Percentiles rank a stretch among this genome's conserved stretches.
Conservation (phyloP, 1,284 basidiomycete genomes). For the Microbotryum lychnidis-dioicae region DNA sequence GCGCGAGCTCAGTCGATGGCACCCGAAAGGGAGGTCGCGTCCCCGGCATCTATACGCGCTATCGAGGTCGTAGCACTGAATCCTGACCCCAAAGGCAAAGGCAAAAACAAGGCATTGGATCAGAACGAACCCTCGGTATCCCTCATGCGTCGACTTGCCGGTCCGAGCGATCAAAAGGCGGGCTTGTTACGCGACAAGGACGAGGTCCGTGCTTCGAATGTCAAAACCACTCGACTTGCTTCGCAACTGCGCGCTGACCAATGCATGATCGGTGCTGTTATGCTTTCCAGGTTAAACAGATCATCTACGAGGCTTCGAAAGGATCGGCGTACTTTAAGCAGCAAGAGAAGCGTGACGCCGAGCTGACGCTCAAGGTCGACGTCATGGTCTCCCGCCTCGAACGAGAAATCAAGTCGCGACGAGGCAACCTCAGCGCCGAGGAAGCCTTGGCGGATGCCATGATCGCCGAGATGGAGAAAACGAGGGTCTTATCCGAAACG, state of each 20-base stretch:
- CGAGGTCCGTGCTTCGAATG: constrained; percentile 3
- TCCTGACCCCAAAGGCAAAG: too few species aligned
- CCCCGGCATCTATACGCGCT: too few species aligned
- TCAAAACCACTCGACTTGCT: neutral
- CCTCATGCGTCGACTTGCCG: constrained; percentile 25
- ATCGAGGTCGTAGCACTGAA: too few species aligned
- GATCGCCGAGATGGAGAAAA: constrained; percentile 57
- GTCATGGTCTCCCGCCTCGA: constrained; percentile 7
- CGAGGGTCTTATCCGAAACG: constrained; percentile 67
- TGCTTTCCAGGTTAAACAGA: constrained; percentile 16
- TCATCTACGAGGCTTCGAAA: constrained; percentile 33
- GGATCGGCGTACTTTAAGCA: constrained; percentile 48
- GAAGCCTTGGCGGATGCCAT: constrained; percentile 54
- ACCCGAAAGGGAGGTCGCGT: too few species aligned
- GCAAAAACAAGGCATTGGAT: too few species aligned
- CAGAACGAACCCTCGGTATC: neutral
- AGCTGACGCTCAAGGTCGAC: constrained; percentile 48
- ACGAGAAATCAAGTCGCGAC: constrained; percentile 2
- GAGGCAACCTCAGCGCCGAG: constrained; percentile 5
- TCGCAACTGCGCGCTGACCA: neutral
- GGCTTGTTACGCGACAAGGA: constrained; percentile 25
- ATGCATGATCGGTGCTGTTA: neutral
- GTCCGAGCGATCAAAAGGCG: constrained; percentile 32
- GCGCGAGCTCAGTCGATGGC: too few species aligned
- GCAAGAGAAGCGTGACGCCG: constrained; percentile 72